Conservation (phyloP, 805 yeast species). For the Candida sakaeoensis region DNA sequence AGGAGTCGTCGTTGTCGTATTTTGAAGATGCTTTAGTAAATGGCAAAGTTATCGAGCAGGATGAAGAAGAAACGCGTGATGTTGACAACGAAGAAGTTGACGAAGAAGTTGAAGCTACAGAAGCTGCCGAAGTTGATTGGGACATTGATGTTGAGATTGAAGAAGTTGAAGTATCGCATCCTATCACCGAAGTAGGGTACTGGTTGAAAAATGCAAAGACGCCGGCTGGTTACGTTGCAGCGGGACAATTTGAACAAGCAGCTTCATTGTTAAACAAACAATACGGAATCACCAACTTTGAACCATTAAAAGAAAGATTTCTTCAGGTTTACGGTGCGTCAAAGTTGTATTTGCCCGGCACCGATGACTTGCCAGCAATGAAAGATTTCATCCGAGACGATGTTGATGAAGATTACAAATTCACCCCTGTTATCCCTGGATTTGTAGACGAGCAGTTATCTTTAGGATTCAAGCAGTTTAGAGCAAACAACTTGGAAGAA, state of each 20-base stretch:
- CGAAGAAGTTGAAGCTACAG: conserved; percentile 42
- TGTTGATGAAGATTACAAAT: conserved; percentile 50
- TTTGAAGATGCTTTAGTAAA: conserved; percentile 75
- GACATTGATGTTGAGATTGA: conserved; percentile 75
- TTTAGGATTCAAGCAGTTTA: conserved; percentile 79
- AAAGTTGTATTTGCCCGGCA: conserved; percentile 70
- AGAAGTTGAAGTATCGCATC: conserved; percentile 17
- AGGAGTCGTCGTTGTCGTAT: conserved; percentile 66
- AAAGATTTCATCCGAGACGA: conserved; percentile 65
- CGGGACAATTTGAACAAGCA: conserved; percentile 95
- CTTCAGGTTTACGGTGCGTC: conserved; percentile 79
- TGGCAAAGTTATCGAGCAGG: conserved; percentile 66
- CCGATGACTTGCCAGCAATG: conserved; percentile 70
- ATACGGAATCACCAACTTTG: conserved; percentile 80
- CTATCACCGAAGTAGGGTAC: conserved; percentile 53
- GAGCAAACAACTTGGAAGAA: conserved; percentile 74
- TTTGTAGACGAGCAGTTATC: conserved; percentile 61
- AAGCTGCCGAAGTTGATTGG: conserved; percentile 57
- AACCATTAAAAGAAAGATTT: conserved; percentile 81
- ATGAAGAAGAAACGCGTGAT: conserved; percentile 27
- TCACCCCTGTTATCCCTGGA: conserved; percentile 71
- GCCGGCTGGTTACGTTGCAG: conserved; percentile 90
- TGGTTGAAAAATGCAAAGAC: conserved; percentile 90
- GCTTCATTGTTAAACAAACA: conserved; percentile 90
- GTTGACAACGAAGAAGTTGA: conserved; percentile 21